Evolutionary conservation across 2,329 filamentous ascomycete genomes (phyloP), one percentile per base, ranked within the genome.

Genomic region (Ophiostoma sp.): DNA sequence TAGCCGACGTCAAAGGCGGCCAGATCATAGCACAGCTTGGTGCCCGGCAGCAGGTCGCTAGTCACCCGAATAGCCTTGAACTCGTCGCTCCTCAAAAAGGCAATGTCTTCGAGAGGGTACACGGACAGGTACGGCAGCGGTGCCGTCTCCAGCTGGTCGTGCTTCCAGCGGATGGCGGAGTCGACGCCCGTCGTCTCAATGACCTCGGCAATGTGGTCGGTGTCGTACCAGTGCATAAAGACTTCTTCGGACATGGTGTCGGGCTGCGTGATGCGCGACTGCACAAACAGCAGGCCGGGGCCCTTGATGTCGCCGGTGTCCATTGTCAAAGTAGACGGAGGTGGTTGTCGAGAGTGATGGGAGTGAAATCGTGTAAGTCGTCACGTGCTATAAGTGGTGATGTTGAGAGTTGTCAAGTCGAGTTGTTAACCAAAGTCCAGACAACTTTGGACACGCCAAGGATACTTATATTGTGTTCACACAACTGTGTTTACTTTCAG

Each of bases 121-220:
- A 80, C 78, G 7, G 80, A 80, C 7, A 83, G 77, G 70, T 79
- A 82, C 0, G 82, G 82, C 73, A 78, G 80, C 61, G 42, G 22
- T 39, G 55, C 48, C n/a, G 69, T 69, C 31, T 11, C 69, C 2
- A 36, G 42, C n/a, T 80, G 73, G 55, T 77, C 76, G 72, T 82
- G 77, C 8, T 79, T 75, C 73, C 77, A 82, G 48, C 82, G 81
- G 66, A 80, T 78, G 0, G 79, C 81, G 31, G 77, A 78, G 36
- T 77, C 72, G 57, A 83, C 79, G 57, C 80, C 80, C 39, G 76
- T 78, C 6, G 79, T 82, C 31, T 74, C 69, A 4, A 82, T 71
- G 22, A 83, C 79, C 72, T 83, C 81, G 39, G 79, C 75, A 39
- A 83, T 82, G 76, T 83, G 82, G 50, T 82, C 81, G 19, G 81